These are phyloP conservation scores for Zymoseptoria crescenta DNA, from an alignment of 2,329 filamentous ascomycete species.

Conservation along the genomic window DNA sequence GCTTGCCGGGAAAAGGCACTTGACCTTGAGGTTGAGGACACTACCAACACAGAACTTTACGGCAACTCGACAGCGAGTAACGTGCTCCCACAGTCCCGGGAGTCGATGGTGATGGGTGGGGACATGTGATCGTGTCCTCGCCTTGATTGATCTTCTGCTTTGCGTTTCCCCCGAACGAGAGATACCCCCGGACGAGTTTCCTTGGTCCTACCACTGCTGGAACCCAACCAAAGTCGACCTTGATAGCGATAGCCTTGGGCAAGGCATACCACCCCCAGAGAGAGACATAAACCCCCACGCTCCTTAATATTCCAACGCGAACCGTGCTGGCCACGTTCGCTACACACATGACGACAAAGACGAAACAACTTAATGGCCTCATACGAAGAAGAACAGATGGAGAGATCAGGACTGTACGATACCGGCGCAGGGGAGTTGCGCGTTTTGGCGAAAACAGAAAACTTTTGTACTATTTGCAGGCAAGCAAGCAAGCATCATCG, in stretches of 20 bases:
- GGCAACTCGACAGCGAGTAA: neutral
- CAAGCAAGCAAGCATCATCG: neutral
- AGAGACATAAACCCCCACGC: neutral
- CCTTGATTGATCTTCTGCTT: neutral
- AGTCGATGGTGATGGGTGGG: neutral
- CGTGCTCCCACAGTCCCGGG: neutral
- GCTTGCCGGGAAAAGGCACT: constrained; percentile 76
- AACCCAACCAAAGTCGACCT: neutral
- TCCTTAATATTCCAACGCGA: neutral
- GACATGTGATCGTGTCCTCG: neutral
- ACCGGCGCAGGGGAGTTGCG: neutral
- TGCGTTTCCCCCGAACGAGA: neutral
- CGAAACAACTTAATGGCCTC: neutral
- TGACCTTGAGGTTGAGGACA: constrained; percentile 42
- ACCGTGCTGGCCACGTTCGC: neutral
- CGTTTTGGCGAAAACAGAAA: neutral
- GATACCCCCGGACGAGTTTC: neutral
- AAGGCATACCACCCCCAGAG: neutral
- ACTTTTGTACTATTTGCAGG: neutral
- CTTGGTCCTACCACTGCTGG: neutral
- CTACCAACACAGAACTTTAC: neutral
- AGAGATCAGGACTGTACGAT: neutral
- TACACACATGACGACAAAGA: neutral
- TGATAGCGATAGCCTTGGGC: neutral
- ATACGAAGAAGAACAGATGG: neutral